phyloP scores from a whole-genome alignment of 805 yeast species.

The Candida krabiensis region DNA sequence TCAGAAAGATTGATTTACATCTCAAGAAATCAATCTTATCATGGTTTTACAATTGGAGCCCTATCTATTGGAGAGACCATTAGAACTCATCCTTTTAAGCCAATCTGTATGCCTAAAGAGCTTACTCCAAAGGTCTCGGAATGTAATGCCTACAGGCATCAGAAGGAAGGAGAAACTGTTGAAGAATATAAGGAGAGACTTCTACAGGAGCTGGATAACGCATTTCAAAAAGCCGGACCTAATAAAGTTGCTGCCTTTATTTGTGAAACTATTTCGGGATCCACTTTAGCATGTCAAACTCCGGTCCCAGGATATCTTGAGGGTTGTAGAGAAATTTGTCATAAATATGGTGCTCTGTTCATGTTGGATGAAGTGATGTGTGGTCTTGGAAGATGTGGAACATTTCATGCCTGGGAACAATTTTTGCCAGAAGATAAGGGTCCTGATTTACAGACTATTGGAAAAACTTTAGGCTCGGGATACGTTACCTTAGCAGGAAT shows the following conservation, averaged over 20 bases:
- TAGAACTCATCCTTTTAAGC: conserved; percentile 33
- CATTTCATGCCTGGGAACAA: conserved; percentile 38
- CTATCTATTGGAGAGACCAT: conserved; percentile 36
- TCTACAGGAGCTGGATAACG: conserved; percentile 38
- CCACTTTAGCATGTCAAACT: conserved; percentile 42
- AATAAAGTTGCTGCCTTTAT: conserved; percentile 40
- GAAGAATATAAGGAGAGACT: conserved; percentile 37
- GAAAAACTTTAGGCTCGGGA: conserved; percentile 49
- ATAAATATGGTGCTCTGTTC: conserved; percentile 48
- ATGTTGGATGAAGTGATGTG: conserved; percentile 55
- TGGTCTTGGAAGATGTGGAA: conserved; percentile 52
- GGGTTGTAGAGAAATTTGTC: conserved; percentile 44
- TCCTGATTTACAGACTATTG: conserved; percentile 48
- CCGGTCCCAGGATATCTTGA: conserved; percentile 45
- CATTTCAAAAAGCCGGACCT: conserved; percentile 40
- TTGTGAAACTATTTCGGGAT: conserved; percentile 46
- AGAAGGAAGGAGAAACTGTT: conserved; percentile 34
- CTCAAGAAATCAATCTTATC: conserved; percentile 43
- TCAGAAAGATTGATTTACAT: conserved; percentile 37
- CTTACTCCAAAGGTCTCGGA: conserved; percentile 26
- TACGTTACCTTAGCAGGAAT: conserved; percentile 48
- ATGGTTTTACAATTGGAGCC: conserved; percentile 46
- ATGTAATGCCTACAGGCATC: conserved; percentile 34
- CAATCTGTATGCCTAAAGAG: conserved; percentile 17
- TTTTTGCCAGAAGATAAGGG: conserved; percentile 25